phyloP scores from a whole-genome alignment of 1,139 yeast genomes.

The Keqinozyma sinolaborantium region DNA sequence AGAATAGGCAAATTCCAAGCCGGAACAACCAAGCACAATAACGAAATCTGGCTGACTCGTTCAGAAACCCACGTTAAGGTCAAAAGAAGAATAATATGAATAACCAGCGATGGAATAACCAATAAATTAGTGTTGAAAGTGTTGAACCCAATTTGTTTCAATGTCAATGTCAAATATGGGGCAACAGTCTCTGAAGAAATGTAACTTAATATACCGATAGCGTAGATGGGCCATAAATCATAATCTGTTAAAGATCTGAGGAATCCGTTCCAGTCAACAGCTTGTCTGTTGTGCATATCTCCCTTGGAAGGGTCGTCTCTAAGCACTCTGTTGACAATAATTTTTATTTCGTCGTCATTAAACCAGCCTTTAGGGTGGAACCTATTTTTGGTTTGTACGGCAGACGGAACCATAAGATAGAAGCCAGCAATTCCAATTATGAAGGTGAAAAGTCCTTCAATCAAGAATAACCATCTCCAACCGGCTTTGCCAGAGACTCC shows the following conservation, averaged over 20 bases:
- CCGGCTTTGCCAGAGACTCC: constrained; percentile 36
- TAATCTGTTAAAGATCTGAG: constrained; percentile 44
- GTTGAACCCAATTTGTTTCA: constrained; percentile 51
- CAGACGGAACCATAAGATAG: constrained; percentile 59
- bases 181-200: constrained; percentile 38
- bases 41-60: constrained; percentile 30
- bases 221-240: constrained; percentile 59
- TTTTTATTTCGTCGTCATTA: constrained; percentile 57
- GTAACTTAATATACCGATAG: constrained; percentile 46
- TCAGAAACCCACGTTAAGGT: constrained; percentile 39
- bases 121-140: constrained; percentile 54
- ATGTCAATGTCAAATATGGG: constrained; percentile 49
- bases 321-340: constrained; percentile 58
- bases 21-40: constrained; percentile 31
- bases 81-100: constrained; percentile 37
- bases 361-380: constrained; percentile 59
- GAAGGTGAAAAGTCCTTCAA: constrained; percentile 61
- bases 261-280: constrained; percentile 38
- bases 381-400: constrained; percentile 52
- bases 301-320: constrained; percentile 72
- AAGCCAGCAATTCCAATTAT: constrained; percentile 49
- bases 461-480: constrained; percentile 64
- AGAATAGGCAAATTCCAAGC: constrained; percentile 35
- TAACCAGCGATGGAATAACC: constrained; percentile 46
- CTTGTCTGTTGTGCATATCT: constrained; percentile 64